These are phyloP conservation scores for Gossypium stocksii DNA, from an alignment of 345 rosid genomes.

Conservation along the genomic window DNA sequence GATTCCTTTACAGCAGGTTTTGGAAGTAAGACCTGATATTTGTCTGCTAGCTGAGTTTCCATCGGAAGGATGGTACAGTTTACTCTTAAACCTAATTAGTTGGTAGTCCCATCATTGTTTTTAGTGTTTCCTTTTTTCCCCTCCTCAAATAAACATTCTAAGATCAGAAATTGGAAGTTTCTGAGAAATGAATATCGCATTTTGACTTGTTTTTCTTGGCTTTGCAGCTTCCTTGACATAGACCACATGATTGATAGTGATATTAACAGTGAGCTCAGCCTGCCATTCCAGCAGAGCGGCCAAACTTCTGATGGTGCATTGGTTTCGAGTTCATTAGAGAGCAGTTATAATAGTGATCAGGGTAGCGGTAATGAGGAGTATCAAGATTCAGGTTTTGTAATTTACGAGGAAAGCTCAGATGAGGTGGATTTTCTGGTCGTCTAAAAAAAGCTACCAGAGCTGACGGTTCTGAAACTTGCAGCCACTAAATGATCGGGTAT, in stretches of 20 bases:
- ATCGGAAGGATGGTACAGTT: slow-evolving; percentile 55
- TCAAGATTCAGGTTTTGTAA: slow-evolving; percentile 40
- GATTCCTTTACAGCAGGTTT: slow-evolving; percentile 60
- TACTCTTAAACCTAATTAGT: neutral
- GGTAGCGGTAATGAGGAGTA: slow-evolving; percentile 64
- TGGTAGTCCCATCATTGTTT: neutral
- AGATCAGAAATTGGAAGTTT: neutral
- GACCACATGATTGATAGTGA: slow-evolving; percentile 57
- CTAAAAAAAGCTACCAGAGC: slow-evolving; percentile 22
- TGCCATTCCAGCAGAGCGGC: slow-evolving; percentile 38
- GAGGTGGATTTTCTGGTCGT: slow-evolving; percentile 50
- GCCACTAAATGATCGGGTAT: slow-evolving; percentile 15
- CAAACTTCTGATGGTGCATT: slow-evolving; percentile 41
- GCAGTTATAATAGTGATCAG: slow-evolving; percentile 67
- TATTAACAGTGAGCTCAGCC: slow-evolving; percentile 41
- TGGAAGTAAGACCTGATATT: slow-evolving; percentile 64
- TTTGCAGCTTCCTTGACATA: slow-evolving; percentile 55
- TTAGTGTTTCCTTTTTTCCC: neutral
- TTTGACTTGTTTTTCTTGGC: slow-evolving; percentile 18
- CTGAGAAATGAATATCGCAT: slow-evolving; percentile 9
- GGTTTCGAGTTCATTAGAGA: slow-evolving; percentile 47
- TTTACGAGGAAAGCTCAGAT: slow-evolving; percentile 60
- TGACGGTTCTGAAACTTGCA: slow-evolving; percentile 8
- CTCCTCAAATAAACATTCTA: neutral
- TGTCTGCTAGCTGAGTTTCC: slow-evolving; percentile 76